Evolutionary conservation across 106 monocot genomes (phyloP).

Genomic region (Iris macrosiphon): DNA sequence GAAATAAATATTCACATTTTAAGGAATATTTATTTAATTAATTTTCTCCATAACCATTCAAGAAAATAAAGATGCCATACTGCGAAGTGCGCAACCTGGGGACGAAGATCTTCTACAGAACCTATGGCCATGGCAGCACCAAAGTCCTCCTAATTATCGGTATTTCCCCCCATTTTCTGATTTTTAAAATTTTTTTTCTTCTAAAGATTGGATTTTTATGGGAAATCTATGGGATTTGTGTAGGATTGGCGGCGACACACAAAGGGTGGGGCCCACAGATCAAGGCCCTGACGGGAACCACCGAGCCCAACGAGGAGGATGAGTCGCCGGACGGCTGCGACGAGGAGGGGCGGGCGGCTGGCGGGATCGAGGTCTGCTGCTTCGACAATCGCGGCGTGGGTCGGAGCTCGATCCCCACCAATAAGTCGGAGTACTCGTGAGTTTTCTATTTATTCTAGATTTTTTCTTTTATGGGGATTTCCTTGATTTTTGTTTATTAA

Average conservation of each 20-base stretch:
- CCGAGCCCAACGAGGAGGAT: slow-evolving; percentile 37
- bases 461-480: no score
- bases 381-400: slow-evolving; percentile 99
- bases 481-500: no score
- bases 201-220: slow-evolving; percentile 5
- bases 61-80: slow-evolving; percentile 65
- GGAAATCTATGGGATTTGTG: neutral
- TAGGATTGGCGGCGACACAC: slow-evolving; percentile 94
- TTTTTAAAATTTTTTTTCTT: no score
- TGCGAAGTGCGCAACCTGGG: slow-evolving; percentile 49
- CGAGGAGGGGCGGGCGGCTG: slow-evolving; percentile 12
- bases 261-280: slow-evolving; percentile 94
- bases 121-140: slow-evolving; percentile 67
- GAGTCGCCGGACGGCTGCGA: slow-evolving; percentile 12
- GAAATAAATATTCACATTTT: no score
- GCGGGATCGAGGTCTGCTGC: slow-evolving; percentile 86
- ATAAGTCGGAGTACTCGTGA: slow-evolving; percentile 90
- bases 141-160: slow-evolving; percentile 93
- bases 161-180: no score
- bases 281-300: slow-evolving; percentile 64
- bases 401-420: slow-evolving; percentile 61
- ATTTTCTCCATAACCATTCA: no score
- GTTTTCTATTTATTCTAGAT: no score
- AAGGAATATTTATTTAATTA: no score
- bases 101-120: slow-evolving; percentile 61